Conservation (phyloP, 257 asterid species). For the Solanum gracilifrons region DNA sequence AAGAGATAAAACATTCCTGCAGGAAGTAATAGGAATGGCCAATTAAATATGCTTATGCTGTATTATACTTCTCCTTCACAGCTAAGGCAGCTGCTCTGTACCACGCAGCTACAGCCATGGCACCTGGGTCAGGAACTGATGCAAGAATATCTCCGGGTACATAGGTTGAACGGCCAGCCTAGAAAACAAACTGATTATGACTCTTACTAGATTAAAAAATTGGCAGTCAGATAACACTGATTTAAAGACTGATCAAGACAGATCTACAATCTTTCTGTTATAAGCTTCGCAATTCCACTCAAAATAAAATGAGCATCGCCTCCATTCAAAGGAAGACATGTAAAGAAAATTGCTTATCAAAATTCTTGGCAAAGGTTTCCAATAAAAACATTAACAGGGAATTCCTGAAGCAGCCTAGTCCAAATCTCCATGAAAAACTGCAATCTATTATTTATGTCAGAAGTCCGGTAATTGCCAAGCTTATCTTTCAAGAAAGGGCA, state of each 20-base stretch:
- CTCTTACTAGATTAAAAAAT: neutral
- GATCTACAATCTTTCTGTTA: neutral
- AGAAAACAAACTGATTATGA: conserved; percentile 14
- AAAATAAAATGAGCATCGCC: neutral
- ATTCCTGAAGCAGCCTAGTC: neutral
- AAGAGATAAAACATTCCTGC: conserved; percentile 8
- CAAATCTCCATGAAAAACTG: neutral
- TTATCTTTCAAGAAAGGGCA: neutral
- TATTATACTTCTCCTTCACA: conserved; percentile 29
- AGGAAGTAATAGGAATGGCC: neutral
- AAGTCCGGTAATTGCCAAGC: neutral
- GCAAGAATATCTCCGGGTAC: conserved; percentile 69
- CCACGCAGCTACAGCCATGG: conserved; percentile 93
- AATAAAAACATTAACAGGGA: neutral
- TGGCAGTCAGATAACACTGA: neutral
- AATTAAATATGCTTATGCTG: conserved; percentile 11
- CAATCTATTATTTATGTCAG: neutral
- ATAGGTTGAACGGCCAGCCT: conserved; percentile 96
- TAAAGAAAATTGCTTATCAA: neutral
- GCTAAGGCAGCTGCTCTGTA: conserved; percentile 73
- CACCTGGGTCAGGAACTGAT: conserved; percentile 89
- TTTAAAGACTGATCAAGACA: neutral
- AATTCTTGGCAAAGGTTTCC: neutral
- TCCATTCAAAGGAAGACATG: neutral
- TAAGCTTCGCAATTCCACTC: neutral